A percentile compares a stretch with the other conserved stretches of the same genome.
phyloP scores from a whole-genome alignment of 768 basidiomycete genomes.

The Rhizopogon roseolus region DNA sequence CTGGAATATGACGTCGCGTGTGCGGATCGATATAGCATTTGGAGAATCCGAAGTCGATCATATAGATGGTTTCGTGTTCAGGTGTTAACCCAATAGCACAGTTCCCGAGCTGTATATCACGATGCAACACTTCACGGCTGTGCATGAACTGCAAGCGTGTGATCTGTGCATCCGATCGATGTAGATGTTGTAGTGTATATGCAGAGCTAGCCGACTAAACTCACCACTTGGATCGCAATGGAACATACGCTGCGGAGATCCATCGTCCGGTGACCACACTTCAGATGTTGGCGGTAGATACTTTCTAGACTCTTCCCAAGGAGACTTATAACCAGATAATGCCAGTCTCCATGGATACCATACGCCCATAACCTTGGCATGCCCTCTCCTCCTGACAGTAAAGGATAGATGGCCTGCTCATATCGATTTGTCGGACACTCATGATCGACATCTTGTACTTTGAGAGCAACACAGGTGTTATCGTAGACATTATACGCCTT shows the following conservation, averaged over 20 bases:
- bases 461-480: slow-evolving; percentile 62
- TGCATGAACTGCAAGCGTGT: slow-evolving; percentile 74
- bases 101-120: slow-evolving; percentile 79
- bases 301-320: slow-evolving; percentile 67
- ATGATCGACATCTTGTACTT: slow-evolving; percentile 64
- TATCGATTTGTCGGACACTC: slow-evolving; percentile 75
- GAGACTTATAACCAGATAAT: slow-evolving; percentile 73
- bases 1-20: slow-evolving; percentile 66
- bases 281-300: slow-evolving; percentile 42
- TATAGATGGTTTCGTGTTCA: slow-evolving; percentile 58
- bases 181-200: not conserved
- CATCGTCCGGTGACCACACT: slow-evolving; percentile 46
- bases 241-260: slow-evolving; percentile 70
- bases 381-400: slow-evolving; percentile 65
- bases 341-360: slow-evolving; percentile 54
- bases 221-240: slow-evolving; percentile 74
- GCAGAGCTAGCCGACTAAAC: slow-evolving; percentile 15
- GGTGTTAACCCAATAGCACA: slow-evolving; percentile 60
- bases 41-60: slow-evolving; percentile 87
- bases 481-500: slow-evolving; percentile 55
- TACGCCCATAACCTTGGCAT: slow-evolving; percentile 71
- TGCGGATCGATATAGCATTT: slow-evolving; percentile 67
- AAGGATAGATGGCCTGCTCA: slow-evolving; percentile 64
- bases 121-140: slow-evolving; percentile 63
- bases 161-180: slow-evolving; percentile 42